These are phyloP conservation scores for Cladosporium sphaerospermum DNA, from an alignment of 2,329 filamentous ascomycete species.

Conservation along the genomic window DNA sequence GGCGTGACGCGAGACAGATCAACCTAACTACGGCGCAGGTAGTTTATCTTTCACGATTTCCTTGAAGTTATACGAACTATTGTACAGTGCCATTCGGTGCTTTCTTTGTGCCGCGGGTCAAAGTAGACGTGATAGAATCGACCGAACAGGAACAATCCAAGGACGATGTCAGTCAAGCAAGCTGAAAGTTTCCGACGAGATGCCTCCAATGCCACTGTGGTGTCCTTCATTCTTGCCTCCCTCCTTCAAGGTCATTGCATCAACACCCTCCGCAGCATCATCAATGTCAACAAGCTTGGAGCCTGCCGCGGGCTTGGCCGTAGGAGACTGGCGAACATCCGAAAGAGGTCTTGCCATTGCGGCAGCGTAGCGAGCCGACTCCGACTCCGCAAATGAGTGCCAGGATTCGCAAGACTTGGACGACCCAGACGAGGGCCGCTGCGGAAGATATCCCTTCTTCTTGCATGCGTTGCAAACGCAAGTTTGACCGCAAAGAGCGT, in stretches of 20 bases:
- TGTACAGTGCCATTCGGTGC: too few species aligned
- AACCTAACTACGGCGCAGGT: too few species aligned
- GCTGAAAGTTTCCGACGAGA: not conserved
- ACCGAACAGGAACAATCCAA: too few species aligned
- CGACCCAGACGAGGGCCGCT: not conserved
- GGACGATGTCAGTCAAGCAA: not conserved
- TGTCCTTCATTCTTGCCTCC: not conserved
- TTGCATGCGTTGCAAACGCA: conserved; percentile 29
- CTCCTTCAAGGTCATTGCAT: not conserved
- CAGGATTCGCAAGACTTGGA: conserved; percentile 12
- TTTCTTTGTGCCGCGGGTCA: too few species aligned
- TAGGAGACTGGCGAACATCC: too few species aligned
- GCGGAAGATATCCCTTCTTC: not conserved
- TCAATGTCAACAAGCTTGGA: not conserved
- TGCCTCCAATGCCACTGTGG: not conserved
- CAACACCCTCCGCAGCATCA: not conserved
- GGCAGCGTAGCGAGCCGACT: conserved; percentile 12
- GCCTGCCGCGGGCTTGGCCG: not conserved
- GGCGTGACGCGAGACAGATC: too few species aligned
- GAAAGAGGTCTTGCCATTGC: not conserved
- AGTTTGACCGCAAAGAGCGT: conserved; percentile 24
- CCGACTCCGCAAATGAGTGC: conserved; percentile 17
- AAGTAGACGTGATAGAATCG: too few species aligned
- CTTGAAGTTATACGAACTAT: too few species aligned
- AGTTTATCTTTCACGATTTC: too few species aligned